These are phyloP conservation scores for Pseudognaphalium luteoalbum DNA, from an alignment of 129 eudicot species.

Conservation along the genomic window DNA sequence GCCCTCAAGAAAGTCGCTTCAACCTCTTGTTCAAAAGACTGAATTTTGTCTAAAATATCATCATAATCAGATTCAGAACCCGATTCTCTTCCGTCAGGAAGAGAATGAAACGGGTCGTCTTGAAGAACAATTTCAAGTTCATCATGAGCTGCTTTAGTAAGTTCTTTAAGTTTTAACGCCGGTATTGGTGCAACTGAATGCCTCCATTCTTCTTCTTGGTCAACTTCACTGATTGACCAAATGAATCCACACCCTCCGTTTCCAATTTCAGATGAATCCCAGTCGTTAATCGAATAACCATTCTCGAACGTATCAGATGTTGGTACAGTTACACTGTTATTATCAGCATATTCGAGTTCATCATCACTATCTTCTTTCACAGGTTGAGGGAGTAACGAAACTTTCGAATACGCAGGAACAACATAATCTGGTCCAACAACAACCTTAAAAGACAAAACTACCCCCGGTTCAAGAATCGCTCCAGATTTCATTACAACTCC, in stretches of 20 bases:
- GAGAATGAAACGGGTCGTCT: no score
- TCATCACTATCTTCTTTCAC: conserved; percentile 88
- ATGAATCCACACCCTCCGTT: conserved; percentile 73
- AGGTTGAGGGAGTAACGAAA: conserved; percentile 80
- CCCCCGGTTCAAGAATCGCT: conserved; percentile 81
- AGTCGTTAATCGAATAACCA: conserved; percentile 37
- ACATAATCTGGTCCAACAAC: conserved; percentile 63
- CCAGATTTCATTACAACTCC: conserved; percentile 75
- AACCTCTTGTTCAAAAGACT: conserved; percentile 73
- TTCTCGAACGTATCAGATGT: conserved; percentile 32
- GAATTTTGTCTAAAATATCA: conserved; percentile 57
- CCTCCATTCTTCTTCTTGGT: conserved; percentile 84
- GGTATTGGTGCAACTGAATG: conserved; percentile 93
- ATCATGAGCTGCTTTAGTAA: conserved; percentile 40
- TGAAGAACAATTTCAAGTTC: conserved; percentile 21
- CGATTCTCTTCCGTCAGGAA: conserved; percentile 42
- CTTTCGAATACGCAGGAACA: conserved; percentile 92
- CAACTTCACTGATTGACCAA: conserved; percentile 76
- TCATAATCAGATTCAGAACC: conserved; percentile 64
- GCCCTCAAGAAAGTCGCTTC: conserved; percentile 88
- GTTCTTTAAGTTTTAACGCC: conserved; percentile 59
- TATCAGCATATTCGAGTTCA: conserved; percentile 95
- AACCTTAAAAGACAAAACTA: conserved; percentile 76
- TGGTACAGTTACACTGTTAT: conserved; percentile 39
- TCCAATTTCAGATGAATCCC: conserved; percentile 66